Conservation (phyloP, 306 rosid species). For the Malus fusca region DNA sequence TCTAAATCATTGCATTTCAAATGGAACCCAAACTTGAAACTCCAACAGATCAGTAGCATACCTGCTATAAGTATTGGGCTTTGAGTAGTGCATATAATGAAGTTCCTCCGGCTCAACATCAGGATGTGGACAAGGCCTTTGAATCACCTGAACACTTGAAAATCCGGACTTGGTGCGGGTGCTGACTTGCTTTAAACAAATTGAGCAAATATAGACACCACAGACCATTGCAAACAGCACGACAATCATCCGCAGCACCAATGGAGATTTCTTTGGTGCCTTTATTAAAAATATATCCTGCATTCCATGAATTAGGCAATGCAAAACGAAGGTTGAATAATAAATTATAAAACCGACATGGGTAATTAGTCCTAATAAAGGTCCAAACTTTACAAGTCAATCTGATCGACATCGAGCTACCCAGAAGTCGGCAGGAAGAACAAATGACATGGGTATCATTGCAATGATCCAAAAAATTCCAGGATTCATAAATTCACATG, state of each 20-base stretch:
- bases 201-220: slow-evolving; percentile 83
- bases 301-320: slow-evolving; percentile 15
- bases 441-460: neutral
- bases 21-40: slow-evolving; percentile 13
- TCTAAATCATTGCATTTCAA: slow-evolving; percentile 19
- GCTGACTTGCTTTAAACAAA: slow-evolving; percentile 82
- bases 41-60: slow-evolving; percentile 21
- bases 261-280: slow-evolving; percentile 67
- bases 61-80: slow-evolving; percentile 82
- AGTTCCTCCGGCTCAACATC: slow-evolving; percentile 59
- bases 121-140: slow-evolving; percentile 66
- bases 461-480: neutral
- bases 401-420: slow-evolving; percentile 4
- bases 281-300: slow-evolving; percentile 61
- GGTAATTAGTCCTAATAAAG: slow-evolving; percentile 12
- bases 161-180: slow-evolving; percentile 38
- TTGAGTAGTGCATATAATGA: slow-evolving; percentile 76
- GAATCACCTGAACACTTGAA: slow-evolving; percentile 40
- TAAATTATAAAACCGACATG: neutral
- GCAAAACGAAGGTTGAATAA: slow-evolving; percentile 2
- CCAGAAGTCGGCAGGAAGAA: slow-evolving; percentile 3
- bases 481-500: neutral
- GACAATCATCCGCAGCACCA: slow-evolving; percentile 68
- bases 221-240: slow-evolving; percentile 76
- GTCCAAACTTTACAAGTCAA: slow-evolving; percentile 3